A percentile compares a stretch with the other conserved stretches of the same genome.
Conservation (phyloP, 805 yeast species). For the Cyberlindnera japonica region DNA sequence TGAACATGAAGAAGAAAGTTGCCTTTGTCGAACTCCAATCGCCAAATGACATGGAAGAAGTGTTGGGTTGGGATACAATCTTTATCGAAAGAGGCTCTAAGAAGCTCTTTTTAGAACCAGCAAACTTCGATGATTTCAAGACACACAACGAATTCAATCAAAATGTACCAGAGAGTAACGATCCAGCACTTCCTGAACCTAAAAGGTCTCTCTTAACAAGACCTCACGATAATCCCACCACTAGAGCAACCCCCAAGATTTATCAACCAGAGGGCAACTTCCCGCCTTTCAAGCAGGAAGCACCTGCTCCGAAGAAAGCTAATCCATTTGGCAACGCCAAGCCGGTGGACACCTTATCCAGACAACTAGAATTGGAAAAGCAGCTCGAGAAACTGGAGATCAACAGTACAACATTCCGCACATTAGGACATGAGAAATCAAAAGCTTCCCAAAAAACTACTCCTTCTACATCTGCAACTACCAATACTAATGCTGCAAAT, state of each 20-base stretch:
- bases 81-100: constrained; percentile 38
- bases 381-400: constrained; percentile 39
- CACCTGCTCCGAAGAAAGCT: constrained; percentile 35
- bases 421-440: constrained; percentile 18
- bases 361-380: constrained; percentile 59
- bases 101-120: constrained; percentile 27
- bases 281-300: constrained; percentile 23
- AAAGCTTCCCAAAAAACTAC: not conserved
- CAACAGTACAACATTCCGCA: constrained; percentile 39
- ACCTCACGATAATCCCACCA: constrained; percentile 2
- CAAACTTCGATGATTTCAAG: constrained; percentile 26
- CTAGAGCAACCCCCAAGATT: constrained; percentile 2
- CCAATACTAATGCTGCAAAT: no score
- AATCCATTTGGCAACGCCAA: constrained; percentile 84
- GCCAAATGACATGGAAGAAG: constrained; percentile 51
- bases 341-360: constrained; percentile 75
- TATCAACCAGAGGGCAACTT: constrained; percentile 1
- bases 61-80: constrained; percentile 60
- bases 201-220: no score
- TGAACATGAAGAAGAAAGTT: constrained; percentile 44
- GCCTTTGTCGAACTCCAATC: constrained; percentile 59
- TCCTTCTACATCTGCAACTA: not conserved
- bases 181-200: constrained; percentile 20
- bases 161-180: constrained; percentile 19
- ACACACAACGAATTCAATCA: constrained; percentile 24